phyloP scores from a whole-genome alignment of 2,329 filamentous ascomycete species.

The Colletotrichum aenigma region DNA sequence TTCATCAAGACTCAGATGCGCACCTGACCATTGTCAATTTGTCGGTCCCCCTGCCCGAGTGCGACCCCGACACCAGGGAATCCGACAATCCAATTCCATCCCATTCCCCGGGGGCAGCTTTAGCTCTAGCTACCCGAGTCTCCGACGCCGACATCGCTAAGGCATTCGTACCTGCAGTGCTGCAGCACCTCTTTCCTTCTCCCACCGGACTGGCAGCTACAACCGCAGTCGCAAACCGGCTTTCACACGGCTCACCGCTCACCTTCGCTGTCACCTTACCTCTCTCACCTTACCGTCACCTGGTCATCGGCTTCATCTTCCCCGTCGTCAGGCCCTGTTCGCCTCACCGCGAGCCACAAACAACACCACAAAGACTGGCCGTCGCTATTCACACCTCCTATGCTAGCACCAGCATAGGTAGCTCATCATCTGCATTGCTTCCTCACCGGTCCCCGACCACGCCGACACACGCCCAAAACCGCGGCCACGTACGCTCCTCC shows the following conservation, averaged over 20 bases:
- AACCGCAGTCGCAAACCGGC: background rate
- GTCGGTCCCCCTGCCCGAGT: conserved; percentile 8
- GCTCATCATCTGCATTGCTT: background rate
- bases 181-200: background rate
- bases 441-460: background rate
- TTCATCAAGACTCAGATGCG: background rate
- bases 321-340: background rate
- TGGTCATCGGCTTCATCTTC: background rate
- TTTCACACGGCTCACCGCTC: conserved; percentile 9
- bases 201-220: background rate
- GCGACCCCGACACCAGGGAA: background rate
- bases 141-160: conserved; percentile 18
- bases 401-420: background rate
- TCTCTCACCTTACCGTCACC: background rate
- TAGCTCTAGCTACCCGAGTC: background rate
- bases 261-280: background rate
- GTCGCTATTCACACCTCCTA: background rate
- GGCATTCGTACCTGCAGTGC: no score
- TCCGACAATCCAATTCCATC: background rate
- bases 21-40: conserved; percentile 16
- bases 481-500: conserved; percentile 8
- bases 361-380: background rate
- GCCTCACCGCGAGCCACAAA: background rate
- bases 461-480: conserved; percentile 16
- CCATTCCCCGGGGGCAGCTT: background rate